Percentiles rank a stretch among this genome's conserved stretches.
phyloP scores from a whole-genome alignment of 2,329 filamentous ascomycete genomes.

The Exophiala bonariae region DNA sequence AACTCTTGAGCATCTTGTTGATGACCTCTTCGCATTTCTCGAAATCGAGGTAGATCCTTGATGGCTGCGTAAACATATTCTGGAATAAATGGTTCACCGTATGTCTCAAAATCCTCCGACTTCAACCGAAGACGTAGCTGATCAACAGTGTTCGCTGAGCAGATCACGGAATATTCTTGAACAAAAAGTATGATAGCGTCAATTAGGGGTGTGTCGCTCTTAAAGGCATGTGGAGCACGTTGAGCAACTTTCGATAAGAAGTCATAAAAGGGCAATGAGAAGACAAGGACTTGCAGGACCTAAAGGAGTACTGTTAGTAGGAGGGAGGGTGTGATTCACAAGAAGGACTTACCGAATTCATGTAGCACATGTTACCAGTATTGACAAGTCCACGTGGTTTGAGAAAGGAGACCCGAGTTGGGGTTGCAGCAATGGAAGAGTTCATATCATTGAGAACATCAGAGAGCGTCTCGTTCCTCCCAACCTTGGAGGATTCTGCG shows the following conservation, averaged over 20 bases:
- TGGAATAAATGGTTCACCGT: slow-evolving; percentile 86
- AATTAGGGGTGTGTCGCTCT: slow-evolving; percentile 88
- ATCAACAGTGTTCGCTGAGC: slow-evolving; percentile 72
- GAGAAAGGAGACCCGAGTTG: slow-evolving; percentile 70
- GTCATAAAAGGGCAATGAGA: slow-evolving; percentile 90
- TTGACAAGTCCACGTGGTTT: slow-evolving; percentile 94
- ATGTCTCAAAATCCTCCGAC: slow-evolving; percentile 80
- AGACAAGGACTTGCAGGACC: slow-evolving; percentile 94
- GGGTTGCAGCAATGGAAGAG: slow-evolving; percentile 58
- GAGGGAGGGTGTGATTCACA: neutral
- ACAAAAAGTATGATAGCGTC: slow-evolving; percentile 98
- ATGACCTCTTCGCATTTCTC: slow-evolving; percentile 89
- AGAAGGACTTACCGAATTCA: slow-evolving; percentile 80
- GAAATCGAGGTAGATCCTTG: slow-evolving; percentile 79
- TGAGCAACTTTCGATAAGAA: slow-evolving; percentile 86
- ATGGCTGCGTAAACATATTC: slow-evolving; percentile 96
- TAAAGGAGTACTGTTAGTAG: slow-evolving; percentile 46
- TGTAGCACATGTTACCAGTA: slow-evolving; percentile 99
- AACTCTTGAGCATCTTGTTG: slow-evolving; percentile 99
- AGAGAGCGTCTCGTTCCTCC: slow-evolving; percentile 61
- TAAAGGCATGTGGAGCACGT: slow-evolving; percentile 84
- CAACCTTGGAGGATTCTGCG: slow-evolving; percentile 39
- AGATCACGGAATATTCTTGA: slow-evolving; percentile 84
- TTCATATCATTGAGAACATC: slow-evolving; percentile 76
- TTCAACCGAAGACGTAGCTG: slow-evolving; percentile 74